Percentiles rank a stretch among this genome's conserved stretches.
Conservation (phyloP, 176 grass and related monocot genomes). For the Thalia dealbata region DNA sequence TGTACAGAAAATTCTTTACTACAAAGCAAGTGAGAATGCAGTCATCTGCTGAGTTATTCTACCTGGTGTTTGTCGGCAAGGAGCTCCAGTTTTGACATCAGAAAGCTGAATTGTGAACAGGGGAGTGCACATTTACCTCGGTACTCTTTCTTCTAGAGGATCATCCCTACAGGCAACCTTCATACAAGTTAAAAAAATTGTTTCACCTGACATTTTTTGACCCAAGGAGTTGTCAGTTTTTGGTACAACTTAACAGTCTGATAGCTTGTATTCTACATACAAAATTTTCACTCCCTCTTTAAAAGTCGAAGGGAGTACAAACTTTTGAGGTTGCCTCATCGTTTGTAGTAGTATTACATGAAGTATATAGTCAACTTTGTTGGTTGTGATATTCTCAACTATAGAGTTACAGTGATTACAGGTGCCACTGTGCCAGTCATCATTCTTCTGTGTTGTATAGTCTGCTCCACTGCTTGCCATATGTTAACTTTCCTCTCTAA, state of each 20-base stretch:
- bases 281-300: neutral
- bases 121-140: neutral
- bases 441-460: too few species aligned
- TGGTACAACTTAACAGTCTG: neutral
- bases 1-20: slow-evolving; percentile 88
- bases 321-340: neutral
- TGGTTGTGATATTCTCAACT: neutral
- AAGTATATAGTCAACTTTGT: neutral
- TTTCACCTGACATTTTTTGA: slow-evolving; percentile 1
- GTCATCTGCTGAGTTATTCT: neutral
- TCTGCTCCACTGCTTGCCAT: too few species aligned
- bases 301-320: neutral
- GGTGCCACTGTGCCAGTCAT: too few species aligned
- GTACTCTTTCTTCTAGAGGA: neutral
- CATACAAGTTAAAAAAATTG: neutral
- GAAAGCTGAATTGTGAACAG: neutral
- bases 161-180: neutral
- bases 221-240: neutral
- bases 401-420: too few species aligned
- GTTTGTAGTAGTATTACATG: neutral
- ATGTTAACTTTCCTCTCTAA: too few species aligned
- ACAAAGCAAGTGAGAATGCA: slow-evolving; percentile 57
- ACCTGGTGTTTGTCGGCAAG: neutral
- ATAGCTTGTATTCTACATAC: neutral
- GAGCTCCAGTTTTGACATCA: neutral